These are phyloP conservation scores for Xylaria sp. DNA, from an alignment of 495 filamentous ascomycete genomes.

Conservation along the genomic window DNA sequence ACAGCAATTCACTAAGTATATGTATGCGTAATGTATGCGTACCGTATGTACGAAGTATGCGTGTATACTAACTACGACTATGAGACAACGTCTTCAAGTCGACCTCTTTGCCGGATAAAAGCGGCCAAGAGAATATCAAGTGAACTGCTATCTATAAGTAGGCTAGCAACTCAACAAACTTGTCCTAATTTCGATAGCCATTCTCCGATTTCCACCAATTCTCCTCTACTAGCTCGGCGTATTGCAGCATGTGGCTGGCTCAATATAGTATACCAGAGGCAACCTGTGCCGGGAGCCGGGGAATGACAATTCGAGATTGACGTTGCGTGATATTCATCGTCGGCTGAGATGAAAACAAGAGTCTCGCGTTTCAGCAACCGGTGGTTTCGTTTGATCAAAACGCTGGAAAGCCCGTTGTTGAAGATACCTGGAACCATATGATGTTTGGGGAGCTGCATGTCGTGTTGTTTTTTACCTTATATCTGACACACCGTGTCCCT, in stretches of 20 bases:
- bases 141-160: background rate
- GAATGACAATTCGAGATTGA: background rate
- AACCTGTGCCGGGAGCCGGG: background rate
- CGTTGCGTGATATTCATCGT: background rate
- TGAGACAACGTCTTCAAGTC: conserved; percentile 6
- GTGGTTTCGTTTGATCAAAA: background rate
- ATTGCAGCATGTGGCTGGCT: too few species aligned
- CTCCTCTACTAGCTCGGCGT: background rate
- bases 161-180: background rate
- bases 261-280: background rate
- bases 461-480: background rate
- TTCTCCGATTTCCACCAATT: conserved; percentile 7
- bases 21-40: too few species aligned
- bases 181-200: background rate
- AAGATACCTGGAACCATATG: background rate
- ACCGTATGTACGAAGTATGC: too few species aligned
- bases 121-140: background rate
- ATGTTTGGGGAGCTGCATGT: background rate
- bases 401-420: background rate
- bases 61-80: too few species aligned
- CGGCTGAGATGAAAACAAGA: background rate
- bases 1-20: conserved; percentile 4
- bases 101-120: background rate
- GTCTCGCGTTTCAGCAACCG: background rate
- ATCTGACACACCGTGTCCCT: background rate